These are phyloP conservation scores for Arabidopsis arenosa DNA, from an alignment of 345 rosid genomes.

Conservation along the genomic window DNA sequence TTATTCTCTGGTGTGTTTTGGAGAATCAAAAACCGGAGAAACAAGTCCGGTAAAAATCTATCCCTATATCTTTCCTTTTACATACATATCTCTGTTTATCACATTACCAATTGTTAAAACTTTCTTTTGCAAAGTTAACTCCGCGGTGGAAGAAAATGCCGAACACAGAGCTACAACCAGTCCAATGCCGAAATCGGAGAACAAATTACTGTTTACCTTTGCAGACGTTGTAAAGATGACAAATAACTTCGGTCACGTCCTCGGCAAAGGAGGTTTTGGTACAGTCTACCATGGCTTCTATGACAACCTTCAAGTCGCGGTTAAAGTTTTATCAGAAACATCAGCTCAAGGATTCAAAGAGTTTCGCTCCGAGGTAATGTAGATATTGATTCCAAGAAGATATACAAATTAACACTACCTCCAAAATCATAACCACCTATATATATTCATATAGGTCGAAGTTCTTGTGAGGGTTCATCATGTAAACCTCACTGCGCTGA, in stretches of 20 bases:
- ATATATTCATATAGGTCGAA: conserved; percentile 44
- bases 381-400: not conserved
- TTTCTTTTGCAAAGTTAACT: conserved; percentile 20
- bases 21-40: conserved; percentile 32
- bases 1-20: conserved; percentile 21
- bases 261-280: conserved; percentile 72
- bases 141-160: conserved; percentile 32
- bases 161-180: not conserved
- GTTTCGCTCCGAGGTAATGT: conserved; percentile 61
- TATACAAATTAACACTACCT: not conserved
- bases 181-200: conserved; percentile 3
- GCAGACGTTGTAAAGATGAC: conserved; percentile 52
- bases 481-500: conserved; percentile 33
- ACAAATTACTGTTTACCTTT: conserved; percentile 38
- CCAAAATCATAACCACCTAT: not conserved
- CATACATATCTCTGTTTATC: not conserved
- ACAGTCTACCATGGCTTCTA: conserved; percentile 58
- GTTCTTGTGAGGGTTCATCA: conserved; percentile 50
- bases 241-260: conserved; percentile 47
- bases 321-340: conserved; percentile 56
- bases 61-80: not conserved
- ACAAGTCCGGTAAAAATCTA: conserved; percentile 24
- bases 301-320: conserved; percentile 51
- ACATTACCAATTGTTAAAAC: not conserved
- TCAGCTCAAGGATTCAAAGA: conserved; percentile 56